Base-by-base conservation (phyloP, 352 stramenopile species). In the Thraustotheca clavata region DNA sequence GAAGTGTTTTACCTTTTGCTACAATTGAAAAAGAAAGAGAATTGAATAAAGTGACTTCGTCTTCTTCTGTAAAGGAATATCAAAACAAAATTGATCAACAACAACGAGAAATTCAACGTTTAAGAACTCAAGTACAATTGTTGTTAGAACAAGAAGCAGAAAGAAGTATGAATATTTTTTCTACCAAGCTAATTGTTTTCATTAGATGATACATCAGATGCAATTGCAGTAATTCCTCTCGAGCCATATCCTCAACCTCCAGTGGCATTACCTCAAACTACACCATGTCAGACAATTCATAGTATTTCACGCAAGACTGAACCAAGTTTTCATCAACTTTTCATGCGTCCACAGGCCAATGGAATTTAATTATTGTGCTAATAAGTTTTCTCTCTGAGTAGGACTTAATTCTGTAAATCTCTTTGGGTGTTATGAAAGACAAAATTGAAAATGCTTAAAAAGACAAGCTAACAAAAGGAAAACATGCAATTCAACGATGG, bases 81-180 rank as follows among this genome's bases (percentile, higher is more conserved):
- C 66, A 70, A 2, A 60, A 59, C 3, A 62, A 81, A 0, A 68
- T 89, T 2, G 72, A 83, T 4, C 73, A 73, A n/a, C 83, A 89
- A 52, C 83, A 76, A 54, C 73, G 70, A 11, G 80, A 91, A 38
- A 89, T 89, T 59, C 73, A 87, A 48, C 79, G 77, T 0, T 62
- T 91, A 3, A 79, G 90, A 49, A 76, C 38, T 5, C 79, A 88
- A 68, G 76, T 91, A 31, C 71, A 88, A 50, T 38, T 91, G 8
- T 50, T 91, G 0, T 57, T 91, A 24, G 66, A 76, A 0, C 70
- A 75, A 0, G 70, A 82, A 22, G 55, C 59, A 4, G 48, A 72
- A 62, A 67, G 69, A 52, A 54, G 35, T 26, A 18, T 69, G 2
- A 24, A 47, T 47, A 47, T 4, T 2, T 47, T 2, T n/a, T n/a